Conservation (phyloP, 306 rosid genomes). For the Purshia tridentata region DNA sequence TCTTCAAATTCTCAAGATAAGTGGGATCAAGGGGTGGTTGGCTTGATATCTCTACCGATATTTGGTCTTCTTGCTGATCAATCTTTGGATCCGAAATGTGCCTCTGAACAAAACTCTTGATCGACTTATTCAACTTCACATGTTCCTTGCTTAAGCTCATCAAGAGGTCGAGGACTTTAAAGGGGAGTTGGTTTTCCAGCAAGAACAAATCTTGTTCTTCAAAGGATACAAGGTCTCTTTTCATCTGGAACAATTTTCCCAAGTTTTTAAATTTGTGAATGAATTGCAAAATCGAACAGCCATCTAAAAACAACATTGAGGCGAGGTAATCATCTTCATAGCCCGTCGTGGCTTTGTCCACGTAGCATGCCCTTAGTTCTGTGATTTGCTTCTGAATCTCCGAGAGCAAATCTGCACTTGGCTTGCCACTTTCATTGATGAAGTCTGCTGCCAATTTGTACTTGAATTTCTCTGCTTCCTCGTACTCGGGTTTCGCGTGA, state of each 20-base stretch:
- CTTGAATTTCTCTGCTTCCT: constrained; percentile 7
- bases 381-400: background rate
- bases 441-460: background rate
- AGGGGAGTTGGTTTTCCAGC: constrained; percentile 23
- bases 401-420: background rate
- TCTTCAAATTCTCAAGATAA: background rate
- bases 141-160: background rate
- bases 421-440: fast-evolving
- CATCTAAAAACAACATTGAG: too few relatives aligned
- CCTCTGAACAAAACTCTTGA: background rate
- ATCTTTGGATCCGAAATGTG: too few relatives aligned
- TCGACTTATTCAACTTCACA: background rate
- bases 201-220: constrained; percentile 11
- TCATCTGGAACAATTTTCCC: background rate
- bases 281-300: background rate
- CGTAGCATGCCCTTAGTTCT: constrained; percentile 3
- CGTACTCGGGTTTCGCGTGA: background rate
- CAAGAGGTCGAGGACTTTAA: background rate
- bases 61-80: too few relatives aligned
- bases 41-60: too few relatives aligned
- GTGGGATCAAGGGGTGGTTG: too few relatives aligned
- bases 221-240: background rate
- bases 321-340: background rate
- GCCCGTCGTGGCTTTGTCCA: background rate
- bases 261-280: fast-evolving